Evolutionary conservation across 2,329 filamentous ascomycete genomes (phyloP).

Genomic region (Thyridium curvatum): DNA sequence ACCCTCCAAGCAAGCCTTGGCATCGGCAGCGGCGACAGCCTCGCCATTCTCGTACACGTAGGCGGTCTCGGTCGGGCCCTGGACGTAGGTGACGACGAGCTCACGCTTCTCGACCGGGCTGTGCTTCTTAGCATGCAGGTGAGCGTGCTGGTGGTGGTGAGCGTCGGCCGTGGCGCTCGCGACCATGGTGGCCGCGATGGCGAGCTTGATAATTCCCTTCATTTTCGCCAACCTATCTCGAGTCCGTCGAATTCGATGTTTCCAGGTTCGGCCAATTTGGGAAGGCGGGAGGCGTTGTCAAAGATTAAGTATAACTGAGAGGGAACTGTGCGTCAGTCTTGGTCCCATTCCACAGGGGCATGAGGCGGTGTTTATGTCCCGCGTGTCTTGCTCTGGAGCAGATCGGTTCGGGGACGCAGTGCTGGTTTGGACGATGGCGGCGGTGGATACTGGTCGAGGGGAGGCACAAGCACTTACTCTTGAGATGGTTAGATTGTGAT

Average conservation of each 20-base stretch:
- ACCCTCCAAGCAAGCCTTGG: constrained; percentile 63
- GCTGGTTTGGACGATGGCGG: too few species aligned
- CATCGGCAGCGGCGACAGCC: constrained; percentile 54
- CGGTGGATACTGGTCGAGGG: too few species aligned
- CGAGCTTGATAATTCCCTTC: constrained; percentile 43
- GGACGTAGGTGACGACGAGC: constrained; percentile 43
- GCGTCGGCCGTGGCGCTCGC: constrained; percentile 42
- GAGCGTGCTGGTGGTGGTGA: constrained; percentile 48
- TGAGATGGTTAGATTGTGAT: constrained; percentile 2
- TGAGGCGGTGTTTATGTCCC: too few species aligned
- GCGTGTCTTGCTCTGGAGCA: too few species aligned
- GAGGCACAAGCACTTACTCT: too few species aligned
- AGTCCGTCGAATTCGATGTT: constrained; percentile 5
- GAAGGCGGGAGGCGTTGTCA: constrained; percentile 1
- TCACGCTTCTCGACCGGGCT: constrained; percentile 41
- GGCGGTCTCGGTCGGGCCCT: constrained; percentile 57
- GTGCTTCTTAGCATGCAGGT: constrained; percentile 52
- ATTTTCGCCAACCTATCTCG: constrained; percentile 25
- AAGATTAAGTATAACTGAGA: constrained; percentile 1
- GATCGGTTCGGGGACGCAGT: too few species aligned
- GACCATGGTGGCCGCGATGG: constrained; percentile 46
- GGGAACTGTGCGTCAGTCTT: neutral
- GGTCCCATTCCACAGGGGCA: too few species aligned
- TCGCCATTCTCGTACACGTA: constrained; percentile 64
- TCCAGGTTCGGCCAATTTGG: constrained; percentile 9